Evolutionary conservation across 257 asterid genomes (phyloP), one percentile per base, ranked within the genome.

Genomic region (Rauvolfia tetraphylla): DNA sequence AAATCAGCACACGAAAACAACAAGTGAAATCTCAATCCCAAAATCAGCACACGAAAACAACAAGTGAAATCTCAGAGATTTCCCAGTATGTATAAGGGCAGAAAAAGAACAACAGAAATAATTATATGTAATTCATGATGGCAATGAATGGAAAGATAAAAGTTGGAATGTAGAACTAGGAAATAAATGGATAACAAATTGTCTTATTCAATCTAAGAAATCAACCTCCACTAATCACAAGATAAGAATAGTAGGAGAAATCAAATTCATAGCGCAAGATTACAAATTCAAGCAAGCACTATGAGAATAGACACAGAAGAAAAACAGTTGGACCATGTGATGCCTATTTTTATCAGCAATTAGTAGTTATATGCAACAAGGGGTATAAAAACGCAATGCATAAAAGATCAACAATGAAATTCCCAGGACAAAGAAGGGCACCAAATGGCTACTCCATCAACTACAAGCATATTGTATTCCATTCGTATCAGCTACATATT

Each of bases 11-110:
- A 71, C 14, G 31, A 13, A 31, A 51, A 72, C 71, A 29, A 72
- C 2, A 72, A 51, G 34, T 53, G 31, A 53, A 49, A 48, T 31
- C 76, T 6, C 51, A 46, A 68, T 46, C 56, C 75, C 76, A 79
- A 77, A 14, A 23, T 49, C 67, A 67, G 42, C 18, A 8, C 15
- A 71, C 14, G 31, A 13, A 31, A 51, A 72, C 71, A 29, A 72
- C 2, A 72, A 51, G 34, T 53, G 31, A 53, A 49, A 48, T 31
- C 76, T 6, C 51, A 46, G 27, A 46, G 33, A 75, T 61, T 41
- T 27, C 12, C 39, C 33, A 25, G 48, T 39, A 14, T 41, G 6
- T 33, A 58, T 58, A 25, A 8, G 58, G 36, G 41, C 51, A 75
- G 20, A 18, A 61, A 51, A 23, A n/a, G 72, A 44, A 62, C 41